Evolutionary conservation across 208 protist species (phyloP).

Genomic region (Crithidia thermophila): DNA sequence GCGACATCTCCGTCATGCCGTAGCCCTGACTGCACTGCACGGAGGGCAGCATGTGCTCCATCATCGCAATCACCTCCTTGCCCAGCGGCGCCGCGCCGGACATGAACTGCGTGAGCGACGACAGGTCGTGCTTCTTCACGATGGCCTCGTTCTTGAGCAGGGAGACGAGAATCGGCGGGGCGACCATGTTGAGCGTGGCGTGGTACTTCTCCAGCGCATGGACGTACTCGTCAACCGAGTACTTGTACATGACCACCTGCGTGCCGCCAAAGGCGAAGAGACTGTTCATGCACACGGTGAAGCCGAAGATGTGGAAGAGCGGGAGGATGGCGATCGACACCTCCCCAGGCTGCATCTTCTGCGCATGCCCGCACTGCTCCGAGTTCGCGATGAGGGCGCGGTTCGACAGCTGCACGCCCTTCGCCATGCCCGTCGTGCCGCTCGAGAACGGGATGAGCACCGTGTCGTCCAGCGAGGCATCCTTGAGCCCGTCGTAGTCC

Average conservation of each 20-base stretch:
- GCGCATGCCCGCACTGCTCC: slow-evolving; percentile 24
- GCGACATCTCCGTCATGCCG: slow-evolving; percentile 81
- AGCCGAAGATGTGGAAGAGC: slow-evolving; percentile 88
- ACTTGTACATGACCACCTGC: slow-evolving; percentile 53
- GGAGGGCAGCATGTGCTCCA: slow-evolving; percentile 21
- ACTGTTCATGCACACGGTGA: slow-evolving; percentile 48
- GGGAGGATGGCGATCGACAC: slow-evolving; percentile 58
- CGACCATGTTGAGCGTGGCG: slow-evolving; percentile 56
- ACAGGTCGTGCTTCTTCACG: slow-evolving; percentile 30
- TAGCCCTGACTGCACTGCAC: slow-evolving; percentile 56
- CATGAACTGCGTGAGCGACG: slow-evolving; percentile 33
- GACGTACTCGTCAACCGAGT: slow-evolving; percentile 41
- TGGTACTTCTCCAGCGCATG: slow-evolving; percentile 46
- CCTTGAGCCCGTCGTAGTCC: slow-evolving; percentile 31
- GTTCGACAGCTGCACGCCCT: slow-evolving; percentile 63
- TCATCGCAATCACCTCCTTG: slow-evolving; percentile 32
- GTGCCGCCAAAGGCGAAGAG: slow-evolving; percentile 26
- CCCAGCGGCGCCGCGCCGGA: slow-evolving; percentile 67
- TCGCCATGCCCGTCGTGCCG: slow-evolving; percentile 49
- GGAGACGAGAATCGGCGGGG: slow-evolving; percentile 73
- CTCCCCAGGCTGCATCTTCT: slow-evolving; percentile 13
- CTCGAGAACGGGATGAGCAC: slow-evolving; percentile 48
- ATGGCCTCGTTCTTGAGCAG: slow-evolving; percentile 62
- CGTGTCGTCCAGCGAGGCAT: slow-evolving; percentile 35
- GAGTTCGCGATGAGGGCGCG: slow-evolving; percentile 34